phyloP scores from a whole-genome alignment of 352 stramenopile species.

The Pythium dissotocum region DNA sequence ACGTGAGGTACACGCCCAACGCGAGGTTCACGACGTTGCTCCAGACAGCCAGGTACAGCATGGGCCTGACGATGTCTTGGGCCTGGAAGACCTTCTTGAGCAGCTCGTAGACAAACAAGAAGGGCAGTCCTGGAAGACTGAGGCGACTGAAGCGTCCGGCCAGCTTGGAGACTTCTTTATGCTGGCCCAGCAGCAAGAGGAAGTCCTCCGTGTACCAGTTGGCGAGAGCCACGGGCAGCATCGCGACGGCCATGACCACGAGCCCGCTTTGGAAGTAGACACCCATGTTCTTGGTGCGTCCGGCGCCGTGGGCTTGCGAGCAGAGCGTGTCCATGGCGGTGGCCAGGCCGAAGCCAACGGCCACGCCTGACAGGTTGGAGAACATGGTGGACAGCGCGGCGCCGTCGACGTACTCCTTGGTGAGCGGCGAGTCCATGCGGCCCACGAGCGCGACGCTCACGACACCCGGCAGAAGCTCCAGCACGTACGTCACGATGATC shows the following conservation, averaged over 20 bases:
- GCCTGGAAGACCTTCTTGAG: constrained; percentile 86
- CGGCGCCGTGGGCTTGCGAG: constrained; percentile 79
- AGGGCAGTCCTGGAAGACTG: constrained; percentile 75
- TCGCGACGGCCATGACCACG: constrained; percentile 58
- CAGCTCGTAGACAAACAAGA: constrained; percentile 84
- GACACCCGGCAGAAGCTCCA: constrained; percentile 71
- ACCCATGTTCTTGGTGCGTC: constrained; percentile 66
- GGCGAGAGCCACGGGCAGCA: constrained; percentile 62
- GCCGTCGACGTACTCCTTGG: constrained; percentile 75
- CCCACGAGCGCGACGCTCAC: constrained; percentile 72
- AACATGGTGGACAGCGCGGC: constrained; percentile 76
- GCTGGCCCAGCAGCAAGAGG: constrained; percentile 70
- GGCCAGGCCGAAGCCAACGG: constrained; percentile 76
- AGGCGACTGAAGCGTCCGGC: constrained; percentile 72
- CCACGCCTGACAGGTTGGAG: constrained; percentile 77
- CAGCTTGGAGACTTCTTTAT: constrained; percentile 53
- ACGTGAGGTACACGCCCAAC: constrained; percentile 76
- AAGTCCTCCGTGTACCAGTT: constrained; percentile 77
- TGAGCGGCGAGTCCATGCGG: constrained; percentile 64
- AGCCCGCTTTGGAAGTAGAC: constrained; percentile 86
- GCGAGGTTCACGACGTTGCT: constrained; percentile 82
- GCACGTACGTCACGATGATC: constrained; percentile 71
- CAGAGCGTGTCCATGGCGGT: constrained; percentile 90
- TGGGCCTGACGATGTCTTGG: constrained; percentile 83
- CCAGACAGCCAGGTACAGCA: constrained; percentile 78